These are phyloP conservation scores for Diaporthe vexans DNA, from an alignment of 2,329 filamentous ascomycete genomes.

Conservation along the genomic window DNA sequence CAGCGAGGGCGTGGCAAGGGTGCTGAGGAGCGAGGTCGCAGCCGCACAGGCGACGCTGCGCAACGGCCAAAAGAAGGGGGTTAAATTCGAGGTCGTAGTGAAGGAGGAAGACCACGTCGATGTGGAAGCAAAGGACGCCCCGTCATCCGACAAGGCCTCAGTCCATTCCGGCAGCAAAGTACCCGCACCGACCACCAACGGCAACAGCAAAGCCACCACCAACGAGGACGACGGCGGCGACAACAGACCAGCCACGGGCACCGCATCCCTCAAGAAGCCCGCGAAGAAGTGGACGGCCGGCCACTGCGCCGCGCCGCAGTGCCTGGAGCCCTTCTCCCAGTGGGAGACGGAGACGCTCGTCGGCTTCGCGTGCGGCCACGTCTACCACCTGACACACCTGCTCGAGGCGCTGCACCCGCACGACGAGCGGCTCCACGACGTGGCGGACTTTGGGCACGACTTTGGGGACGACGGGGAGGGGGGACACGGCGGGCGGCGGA, in stretches of 20 bases:
- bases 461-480: constrained; percentile 59
- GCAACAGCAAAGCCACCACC: constrained; percentile 5
- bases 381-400: constrained; percentile 83
- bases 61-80: constrained; percentile 83
- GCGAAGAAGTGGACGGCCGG: constrained; percentile 60
- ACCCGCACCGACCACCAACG: constrained; percentile 44
- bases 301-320: constrained; percentile 68
- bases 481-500: constrained; percentile 52
- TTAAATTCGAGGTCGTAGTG: constrained; percentile 85
- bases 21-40: constrained; percentile 89
- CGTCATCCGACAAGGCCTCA: constrained; percentile 47
- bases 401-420: constrained; percentile 66
- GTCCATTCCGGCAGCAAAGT: constrained; percentile 36
- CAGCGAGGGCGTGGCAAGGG: constrained; percentile 87
- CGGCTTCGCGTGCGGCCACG: constrained; percentile 85
- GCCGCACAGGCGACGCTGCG: constrained; percentile 85
- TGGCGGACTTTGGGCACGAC: constrained; percentile 58
- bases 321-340: constrained; percentile 68
- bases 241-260: constrained; percentile 9
- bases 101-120: constrained; percentile 60
- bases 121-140: constrained; percentile 57
- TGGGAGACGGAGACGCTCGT: constrained; percentile 80
- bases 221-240: constrained; percentile 22
- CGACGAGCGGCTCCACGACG: constrained; percentile 57
- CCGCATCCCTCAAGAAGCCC: constrained; percentile 48